A percentile compares a stretch with the other conserved stretches of the same genome.
Conservation (phyloP, 139 green algal genomes). For the Desmodesmus armatus region DNA sequence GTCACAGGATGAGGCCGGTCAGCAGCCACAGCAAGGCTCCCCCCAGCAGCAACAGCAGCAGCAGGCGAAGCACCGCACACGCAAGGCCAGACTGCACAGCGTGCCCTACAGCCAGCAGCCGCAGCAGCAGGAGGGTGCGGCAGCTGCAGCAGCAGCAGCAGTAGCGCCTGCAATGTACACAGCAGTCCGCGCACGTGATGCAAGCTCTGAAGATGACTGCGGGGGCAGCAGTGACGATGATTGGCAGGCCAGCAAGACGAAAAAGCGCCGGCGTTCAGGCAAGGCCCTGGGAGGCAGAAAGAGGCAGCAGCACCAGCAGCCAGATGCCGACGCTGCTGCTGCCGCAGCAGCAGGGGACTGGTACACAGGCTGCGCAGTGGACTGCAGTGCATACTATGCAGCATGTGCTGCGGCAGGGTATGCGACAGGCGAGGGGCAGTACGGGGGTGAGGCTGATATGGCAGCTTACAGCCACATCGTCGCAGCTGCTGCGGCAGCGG, state of each 20-base stretch:
- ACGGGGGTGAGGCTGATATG: no score
- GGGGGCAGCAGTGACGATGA: background rate
- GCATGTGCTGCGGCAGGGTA: no score
- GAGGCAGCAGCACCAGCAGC: background rate
- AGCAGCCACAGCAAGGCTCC: background rate
- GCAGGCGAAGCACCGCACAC: background rate
- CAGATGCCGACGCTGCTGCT: background rate
- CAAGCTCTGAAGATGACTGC: no score
- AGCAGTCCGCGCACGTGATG: no score
- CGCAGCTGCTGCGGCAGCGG: background rate
- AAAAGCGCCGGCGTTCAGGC: background rate
- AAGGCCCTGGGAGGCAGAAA: no score
- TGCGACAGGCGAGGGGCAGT: no score
- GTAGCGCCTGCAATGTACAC: background rate
- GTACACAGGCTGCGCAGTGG: background rate
- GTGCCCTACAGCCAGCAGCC: background rate
- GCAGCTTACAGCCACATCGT: no score
- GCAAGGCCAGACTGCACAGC: background rate
- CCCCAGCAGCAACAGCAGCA: background rate
- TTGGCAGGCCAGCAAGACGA: background rate
- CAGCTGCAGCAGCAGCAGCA: background rate
- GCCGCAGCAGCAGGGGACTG: background rate
- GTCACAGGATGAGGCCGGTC: background rate
- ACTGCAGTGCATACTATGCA: no score
- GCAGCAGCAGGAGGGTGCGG: background rate